phyloP scores from a whole-genome alignment of 768 basidiomycete genomes.

The Mycena galopus region DNA sequence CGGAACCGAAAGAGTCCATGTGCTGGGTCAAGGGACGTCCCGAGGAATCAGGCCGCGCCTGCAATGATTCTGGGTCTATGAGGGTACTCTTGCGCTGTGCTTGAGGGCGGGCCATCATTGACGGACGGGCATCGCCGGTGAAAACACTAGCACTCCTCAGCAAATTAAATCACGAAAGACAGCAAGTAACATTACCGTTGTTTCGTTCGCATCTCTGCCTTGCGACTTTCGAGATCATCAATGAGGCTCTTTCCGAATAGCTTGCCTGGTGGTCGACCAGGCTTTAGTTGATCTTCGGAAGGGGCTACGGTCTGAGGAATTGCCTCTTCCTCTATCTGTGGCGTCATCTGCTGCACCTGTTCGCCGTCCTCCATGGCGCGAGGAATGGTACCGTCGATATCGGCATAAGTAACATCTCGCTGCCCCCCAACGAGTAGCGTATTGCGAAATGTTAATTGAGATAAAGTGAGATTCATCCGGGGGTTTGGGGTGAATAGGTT shows the following conservation, averaged over 20 bases:
- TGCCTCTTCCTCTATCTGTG: conserved; percentile 53
- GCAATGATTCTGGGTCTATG: conserved; percentile 78
- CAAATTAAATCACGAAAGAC: conserved; percentile 4
- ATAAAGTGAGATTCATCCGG: conserved; percentile 76
- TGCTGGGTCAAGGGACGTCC: conserved; percentile 60
- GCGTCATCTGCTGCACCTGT: conserved; percentile 67
- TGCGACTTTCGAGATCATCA: conserved; percentile 88
- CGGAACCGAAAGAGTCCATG: conserved; percentile 55
- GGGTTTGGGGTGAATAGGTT: conserved; percentile 86
- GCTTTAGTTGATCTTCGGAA: conserved; percentile 50
- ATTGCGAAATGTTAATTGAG: conserved; percentile 90
- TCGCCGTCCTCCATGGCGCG: conserved; percentile 85
- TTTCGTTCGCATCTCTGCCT: conserved; percentile 84
- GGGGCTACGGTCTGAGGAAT: conserved; percentile 44
- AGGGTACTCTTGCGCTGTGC: conserved; percentile 72
- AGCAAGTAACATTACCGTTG: conserved; percentile 70
- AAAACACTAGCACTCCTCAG: conserved; percentile 71
- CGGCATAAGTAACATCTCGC: conserved; percentile 70
- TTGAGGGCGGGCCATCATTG: conserved; percentile 88
- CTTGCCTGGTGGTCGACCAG: conserved; percentile 78
- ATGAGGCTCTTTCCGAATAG: conserved; percentile 91
- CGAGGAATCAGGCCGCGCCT: conserved; percentile 36
- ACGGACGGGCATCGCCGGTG: conserved; percentile 87
- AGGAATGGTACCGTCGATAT: conserved; percentile 72
- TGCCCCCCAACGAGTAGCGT: conserved; percentile 79